Percentiles rank a stretch among this genome's conserved stretches.
phyloP scores from a whole-genome alignment of 1,284 basidiomycete genomes.

The Puccinia hordei region DNA sequence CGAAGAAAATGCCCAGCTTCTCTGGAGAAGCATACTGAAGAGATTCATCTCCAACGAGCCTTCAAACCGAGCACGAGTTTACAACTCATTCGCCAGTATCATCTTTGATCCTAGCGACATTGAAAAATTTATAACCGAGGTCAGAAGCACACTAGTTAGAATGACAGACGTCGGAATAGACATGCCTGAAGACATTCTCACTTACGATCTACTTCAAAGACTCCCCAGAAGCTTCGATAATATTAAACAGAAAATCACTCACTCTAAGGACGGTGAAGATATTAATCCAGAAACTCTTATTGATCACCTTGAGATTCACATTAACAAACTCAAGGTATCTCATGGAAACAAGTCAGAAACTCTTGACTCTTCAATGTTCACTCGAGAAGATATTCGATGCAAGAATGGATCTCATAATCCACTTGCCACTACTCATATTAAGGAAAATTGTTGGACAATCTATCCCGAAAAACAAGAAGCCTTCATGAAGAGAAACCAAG shows the following conservation, averaged over 20 bases:
- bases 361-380: background rate
- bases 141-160: background rate
- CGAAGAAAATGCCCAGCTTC: background rate
- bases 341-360: background rate
- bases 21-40: background rate
- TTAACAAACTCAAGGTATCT: constrained; percentile 3
- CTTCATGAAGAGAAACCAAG: background rate
- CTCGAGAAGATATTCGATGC: no score
- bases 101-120: constrained; percentile 7
- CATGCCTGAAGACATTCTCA: no score
- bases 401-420: background rate
- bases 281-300: background rate
- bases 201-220: background rate
- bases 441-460: background rate
- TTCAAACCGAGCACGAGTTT: background rate
- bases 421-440: background rate
- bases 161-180: constrained; percentile 1
- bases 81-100: no score
- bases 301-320: no score
- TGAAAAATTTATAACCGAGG: constrained; percentile 6
- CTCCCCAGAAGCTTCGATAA: background rate
- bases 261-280: constrained; percentile 13
- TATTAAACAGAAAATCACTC: constrained; percentile 17
- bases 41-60: background rate
- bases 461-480: background rate